Evolutionary conservation across 163 green algal species (phyloP).

Genomic region (Chlorella variabilis): DNA sequence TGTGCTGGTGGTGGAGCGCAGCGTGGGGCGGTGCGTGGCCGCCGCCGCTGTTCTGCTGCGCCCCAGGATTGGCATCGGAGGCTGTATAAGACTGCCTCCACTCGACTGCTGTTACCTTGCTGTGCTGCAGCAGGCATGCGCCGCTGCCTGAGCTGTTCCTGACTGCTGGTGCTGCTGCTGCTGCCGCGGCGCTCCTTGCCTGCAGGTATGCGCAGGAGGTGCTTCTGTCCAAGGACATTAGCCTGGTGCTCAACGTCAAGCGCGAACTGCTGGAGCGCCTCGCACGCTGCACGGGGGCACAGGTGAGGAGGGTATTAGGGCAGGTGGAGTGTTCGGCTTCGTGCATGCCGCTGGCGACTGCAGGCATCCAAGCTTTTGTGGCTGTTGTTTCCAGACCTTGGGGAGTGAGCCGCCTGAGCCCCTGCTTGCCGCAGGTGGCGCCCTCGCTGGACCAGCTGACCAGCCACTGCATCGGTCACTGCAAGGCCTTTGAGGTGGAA

Average conservation of each 20-base stretch:
- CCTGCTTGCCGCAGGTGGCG: conserved; percentile 41
- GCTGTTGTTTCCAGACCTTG: no score
- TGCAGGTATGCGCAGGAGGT: conserved; percentile 70
- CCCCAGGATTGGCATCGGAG: no score
- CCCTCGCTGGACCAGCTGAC: conserved; percentile 60
- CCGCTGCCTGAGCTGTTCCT: no score
- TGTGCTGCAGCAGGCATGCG: no score
- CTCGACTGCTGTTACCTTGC: no score
- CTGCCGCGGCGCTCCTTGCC: not conserved
- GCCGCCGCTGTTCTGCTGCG: not conserved
- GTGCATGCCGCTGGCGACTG: no score
- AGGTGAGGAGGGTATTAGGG: no score
- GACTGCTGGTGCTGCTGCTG: not conserved
- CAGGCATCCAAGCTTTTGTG: no score
- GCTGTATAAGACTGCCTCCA: not conserved
- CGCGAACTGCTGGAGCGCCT: conserved; percentile 77
- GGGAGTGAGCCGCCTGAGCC: no score
- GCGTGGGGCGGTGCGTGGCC: conserved; percentile 68
- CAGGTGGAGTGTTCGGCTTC: no score
- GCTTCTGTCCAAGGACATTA: conserved; percentile 79
- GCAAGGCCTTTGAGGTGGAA: conserved; percentile 77
- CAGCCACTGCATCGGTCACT: conserved; percentile 66
- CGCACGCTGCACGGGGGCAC: conserved; percentile 74
- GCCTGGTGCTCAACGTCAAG: conserved; percentile 87
- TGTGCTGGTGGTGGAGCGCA: conserved; percentile 91